Evolutionary conservation across 202 grass and related monocot species (phyloP), one percentile per base, ranked within the genome.

Genomic region (Musa balbisiana): DNA sequence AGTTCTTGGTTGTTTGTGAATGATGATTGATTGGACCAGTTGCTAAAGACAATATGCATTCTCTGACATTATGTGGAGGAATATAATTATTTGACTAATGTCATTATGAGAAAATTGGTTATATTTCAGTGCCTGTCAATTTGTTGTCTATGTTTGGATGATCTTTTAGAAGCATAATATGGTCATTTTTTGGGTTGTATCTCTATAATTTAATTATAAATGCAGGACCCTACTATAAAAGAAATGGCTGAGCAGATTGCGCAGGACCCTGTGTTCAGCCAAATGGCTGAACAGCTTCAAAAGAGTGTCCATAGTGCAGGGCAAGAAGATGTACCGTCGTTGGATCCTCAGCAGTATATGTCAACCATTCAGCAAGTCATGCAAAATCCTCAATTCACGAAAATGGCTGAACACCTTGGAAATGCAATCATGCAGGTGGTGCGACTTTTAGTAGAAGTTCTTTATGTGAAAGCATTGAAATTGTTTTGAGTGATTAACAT

Each of bases 251-350:
- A 99, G 79, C 91, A 99, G 83, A 92, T 99, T 76, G 95, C 95
- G 19, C 92, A 90, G 83, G 87, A 99, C 84, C 89, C 95, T 58
- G 87, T 87, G 14, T 99, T 99, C 76, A 88, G 68, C 65, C 77
- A 90, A 83, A 99, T 99, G 91, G 91, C 91, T 67, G 95, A 99
- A 79, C 95, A 99, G 80, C 95, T 99, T 77, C 95, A 99, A 83
- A 92, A 86, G 86, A 92, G 79, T 74, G 85, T 84, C 78, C 89
- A 77, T 71, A 64, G 55, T 78, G 10, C 80, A 76, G 75, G 72
- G 14, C 80, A 79, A 21, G 80, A 83, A 8, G 51, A 72, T 79
- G 23, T 17, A 55, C 85, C 85, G 29, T 79, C 78, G 62, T 79
- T 98, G 83, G 87, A 98, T 71, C 95, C 91, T 20, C 81, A 86